phyloP scores from a whole-genome alignment of 495 filamentous ascomycete species.

The Trichoderma gamsii region DNA sequence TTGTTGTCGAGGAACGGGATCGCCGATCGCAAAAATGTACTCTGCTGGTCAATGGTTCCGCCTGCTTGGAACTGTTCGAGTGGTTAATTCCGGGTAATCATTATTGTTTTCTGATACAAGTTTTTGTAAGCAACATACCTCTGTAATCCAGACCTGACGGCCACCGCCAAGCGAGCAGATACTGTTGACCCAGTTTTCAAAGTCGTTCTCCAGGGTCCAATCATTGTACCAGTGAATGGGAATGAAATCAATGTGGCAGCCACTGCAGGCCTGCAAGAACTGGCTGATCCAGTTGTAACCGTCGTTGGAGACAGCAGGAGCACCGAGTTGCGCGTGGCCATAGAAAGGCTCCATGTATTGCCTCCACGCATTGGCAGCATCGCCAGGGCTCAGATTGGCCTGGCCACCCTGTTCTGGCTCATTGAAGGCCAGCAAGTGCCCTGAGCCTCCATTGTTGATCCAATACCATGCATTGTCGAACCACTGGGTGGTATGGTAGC shows the following conservation, averaged over 20 bases:
- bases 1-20: slow-evolving; percentile 19
- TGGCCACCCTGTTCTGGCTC: slow-evolving; percentile 17
- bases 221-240: slow-evolving; percentile 20
- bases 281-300: slow-evolving; percentile 19
- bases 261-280: slow-evolving; percentile 16
- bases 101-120: not conserved
- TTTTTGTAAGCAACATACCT: slow-evolving; percentile 12
- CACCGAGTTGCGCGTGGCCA: slow-evolving; percentile 17
- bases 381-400: slow-evolving; percentile 17
- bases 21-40: slow-evolving; percentile 16
- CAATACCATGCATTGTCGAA: slow-evolving; percentile 19
- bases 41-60: slow-evolving; percentile 16
- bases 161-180: slow-evolving; percentile 15
- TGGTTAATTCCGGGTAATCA: not conserved
- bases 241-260: slow-evolving; percentile 18
- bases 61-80: not conserved
- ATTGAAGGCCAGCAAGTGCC: slow-evolving; percentile 20
- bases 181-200: slow-evolving; percentile 19
- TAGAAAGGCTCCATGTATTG: slow-evolving; percentile 18
- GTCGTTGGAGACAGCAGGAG: slow-evolving; percentile 19
- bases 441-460: slow-evolving; percentile 18
- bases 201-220: not conserved
- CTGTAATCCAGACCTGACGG: slow-evolving; percentile 17
- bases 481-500: slow-evolving; percentile 14
- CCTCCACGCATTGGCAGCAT: slow-evolving; percentile 16